Evolutionary conservation across 306 rosid genomes (phyloP), one percentile per base, ranked within the genome.

Genomic region (Vicia villosa): DNA sequence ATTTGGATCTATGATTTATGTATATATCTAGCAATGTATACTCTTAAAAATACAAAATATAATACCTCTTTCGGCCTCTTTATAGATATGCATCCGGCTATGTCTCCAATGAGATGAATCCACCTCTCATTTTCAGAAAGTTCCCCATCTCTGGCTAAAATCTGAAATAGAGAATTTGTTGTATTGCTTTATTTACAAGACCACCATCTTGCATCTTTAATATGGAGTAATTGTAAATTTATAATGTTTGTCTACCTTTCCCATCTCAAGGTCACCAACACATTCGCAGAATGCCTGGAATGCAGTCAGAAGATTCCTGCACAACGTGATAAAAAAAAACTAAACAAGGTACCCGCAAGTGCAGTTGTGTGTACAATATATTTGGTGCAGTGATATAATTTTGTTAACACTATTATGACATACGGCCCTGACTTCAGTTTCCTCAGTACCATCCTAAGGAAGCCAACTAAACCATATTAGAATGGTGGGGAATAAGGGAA

Each of bases 221-320:
- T 66, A 46, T 52, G 52, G 15, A 72, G 71, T 45, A 79, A 47
- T 56, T 75, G 43, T 5, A 72, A 66, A 79, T 40, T 56, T 75
- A 36, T 5, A 72, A 66, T 19, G 55, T 46, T 73, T 51, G 52
- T 57, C 73, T 77, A 94, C 98, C 98, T 94, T 94, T 82, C 98
- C 98, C 98, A 94, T 94, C 80, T 94, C 98, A 73, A 94, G 91
- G 81, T 94, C 98, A 72, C 98, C 97, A 76, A 90, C 97, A 75
- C 98, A 94, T 73, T 94, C 98, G 80, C 98, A 94, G 80, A 94
- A 90, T 37, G 97, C 95, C 83, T 88, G 97, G 70, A 94, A 94
- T 70, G 98, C 98, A 74, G 87, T 75, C 72, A 90, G 84, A 84
- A 94, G 97, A 68, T 87, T 88, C 89, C 98, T 94, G 83, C 84